These are phyloP conservation scores for Edaphochlamys debaryana DNA, from an alignment of 139 green algal species.

Conservation along the genomic window DNA sequence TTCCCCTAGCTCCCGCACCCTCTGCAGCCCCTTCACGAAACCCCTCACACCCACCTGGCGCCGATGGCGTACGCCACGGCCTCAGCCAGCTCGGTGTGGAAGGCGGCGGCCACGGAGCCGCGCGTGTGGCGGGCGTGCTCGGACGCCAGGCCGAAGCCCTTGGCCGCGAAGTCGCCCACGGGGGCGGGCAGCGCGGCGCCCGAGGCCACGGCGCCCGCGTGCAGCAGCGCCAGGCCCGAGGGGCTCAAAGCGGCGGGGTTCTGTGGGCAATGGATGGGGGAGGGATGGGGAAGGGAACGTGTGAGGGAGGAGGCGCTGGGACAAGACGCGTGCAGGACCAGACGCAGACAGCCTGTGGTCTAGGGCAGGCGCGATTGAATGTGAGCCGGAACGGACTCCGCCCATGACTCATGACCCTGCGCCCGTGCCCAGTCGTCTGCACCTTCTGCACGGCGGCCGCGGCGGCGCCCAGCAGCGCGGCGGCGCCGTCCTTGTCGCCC, in stretches of 20 bases:
- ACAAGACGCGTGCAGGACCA: no score
- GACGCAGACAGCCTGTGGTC: no score
- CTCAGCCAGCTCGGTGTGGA: constrained; percentile 54
- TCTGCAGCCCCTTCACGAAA: no score
- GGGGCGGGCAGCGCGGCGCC: constrained; percentile 9
- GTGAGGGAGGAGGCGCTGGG: no score
- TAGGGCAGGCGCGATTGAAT: no score
- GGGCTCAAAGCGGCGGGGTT: constrained; percentile 11
- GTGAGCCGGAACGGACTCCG: no score
- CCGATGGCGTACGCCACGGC: constrained; percentile 56
- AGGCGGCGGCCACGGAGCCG: constrained; percentile 34
- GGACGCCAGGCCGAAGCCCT: constrained; percentile 57
- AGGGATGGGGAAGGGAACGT: no score
- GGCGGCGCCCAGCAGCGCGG: constrained; percentile 48
- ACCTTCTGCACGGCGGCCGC: constrained; percentile 50
- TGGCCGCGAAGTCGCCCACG: constrained; percentile 51
- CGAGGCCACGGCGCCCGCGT: not conserved
- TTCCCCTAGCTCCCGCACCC: no score
- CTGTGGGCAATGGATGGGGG: no score
- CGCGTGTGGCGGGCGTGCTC: constrained; percentile 37
- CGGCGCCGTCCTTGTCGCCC: constrained; percentile 37
- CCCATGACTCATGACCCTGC: no score
- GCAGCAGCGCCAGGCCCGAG: constrained; percentile 31
- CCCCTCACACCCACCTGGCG: constrained; percentile 58
- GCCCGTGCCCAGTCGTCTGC: no score